These are phyloP conservation scores for Mycena venus DNA, from an alignment of 768 basidiomycete genomes.

Conservation along the genomic window DNA sequence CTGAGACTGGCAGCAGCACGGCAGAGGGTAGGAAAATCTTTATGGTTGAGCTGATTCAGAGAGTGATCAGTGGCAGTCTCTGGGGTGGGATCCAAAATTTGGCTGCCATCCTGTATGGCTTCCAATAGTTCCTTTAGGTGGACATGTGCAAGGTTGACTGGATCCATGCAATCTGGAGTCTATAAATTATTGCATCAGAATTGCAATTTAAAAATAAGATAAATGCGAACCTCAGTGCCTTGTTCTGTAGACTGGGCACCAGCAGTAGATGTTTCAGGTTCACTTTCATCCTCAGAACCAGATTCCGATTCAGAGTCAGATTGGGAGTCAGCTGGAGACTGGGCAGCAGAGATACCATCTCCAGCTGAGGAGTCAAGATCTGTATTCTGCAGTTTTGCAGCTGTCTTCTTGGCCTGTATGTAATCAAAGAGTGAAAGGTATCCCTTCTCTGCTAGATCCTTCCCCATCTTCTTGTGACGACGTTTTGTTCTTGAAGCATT, in stretches of 20 bases:
- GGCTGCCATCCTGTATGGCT: constrained; percentile 1
- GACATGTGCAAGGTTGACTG: constrained; percentile 9
- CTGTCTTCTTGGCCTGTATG: constrained; percentile 2
- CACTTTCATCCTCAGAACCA: neutral
- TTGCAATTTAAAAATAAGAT: neutral
- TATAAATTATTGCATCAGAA: constrained; percentile 1
- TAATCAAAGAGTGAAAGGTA: neutral
- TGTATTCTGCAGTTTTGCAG: constrained; percentile 1
- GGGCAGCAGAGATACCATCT: constrained; percentile 3
- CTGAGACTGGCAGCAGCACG: no score
- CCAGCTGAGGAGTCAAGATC: constrained; percentile 7
- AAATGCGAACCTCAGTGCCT: constrained; percentile 1
- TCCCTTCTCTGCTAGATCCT: neutral
- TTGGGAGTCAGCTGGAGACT: neutral
- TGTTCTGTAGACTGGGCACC: neutral
- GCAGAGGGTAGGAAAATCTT: constrained; percentile 22
- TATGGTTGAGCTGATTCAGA: constrained; percentile 21
- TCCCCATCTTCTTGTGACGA: neutral
- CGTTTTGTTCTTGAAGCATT: constrained; percentile 6
- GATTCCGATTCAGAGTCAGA: neutral
- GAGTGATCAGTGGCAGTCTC: constrained; percentile 16
- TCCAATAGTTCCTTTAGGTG: constrained; percentile 1
- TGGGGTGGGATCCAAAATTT: neutral
- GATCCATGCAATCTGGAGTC: no score
- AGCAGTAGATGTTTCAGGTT: neutral